These are phyloP conservation scores for Lodderomyces orthopsilosis DNA, from an alignment of 1,139 yeast species.

Conservation along the genomic window DNA sequence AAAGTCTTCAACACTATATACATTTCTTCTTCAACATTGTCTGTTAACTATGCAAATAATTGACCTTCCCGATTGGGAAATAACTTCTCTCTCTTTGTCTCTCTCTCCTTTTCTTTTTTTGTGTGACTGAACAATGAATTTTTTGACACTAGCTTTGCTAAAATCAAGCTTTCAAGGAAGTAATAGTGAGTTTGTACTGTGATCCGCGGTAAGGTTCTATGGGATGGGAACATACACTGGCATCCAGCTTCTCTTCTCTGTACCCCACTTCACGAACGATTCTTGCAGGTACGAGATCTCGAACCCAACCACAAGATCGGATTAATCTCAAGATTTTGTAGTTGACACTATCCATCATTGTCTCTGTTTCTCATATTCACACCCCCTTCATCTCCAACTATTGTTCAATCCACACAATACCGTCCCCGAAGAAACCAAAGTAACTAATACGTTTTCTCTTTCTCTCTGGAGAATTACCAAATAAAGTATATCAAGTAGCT, in stretches of 20 bases:
- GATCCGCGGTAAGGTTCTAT: not conserved
- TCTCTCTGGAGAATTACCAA: not conserved
- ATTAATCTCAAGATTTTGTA: too few species aligned
- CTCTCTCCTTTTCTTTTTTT: not conserved
- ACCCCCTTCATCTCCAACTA: not conserved
- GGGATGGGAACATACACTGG: too few species aligned
- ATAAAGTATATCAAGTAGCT: not conserved
- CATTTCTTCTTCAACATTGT: not conserved
- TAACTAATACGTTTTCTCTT: not conserved
- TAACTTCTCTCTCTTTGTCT: not conserved
- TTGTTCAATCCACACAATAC: too few species aligned
- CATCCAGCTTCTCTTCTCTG: not conserved
- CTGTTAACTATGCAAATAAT: not conserved
- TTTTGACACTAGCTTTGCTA: not conserved
- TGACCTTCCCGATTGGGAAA: conserved; percentile 1
- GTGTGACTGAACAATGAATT: not conserved
- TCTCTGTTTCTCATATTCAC: too few species aligned
- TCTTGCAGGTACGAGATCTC: not conserved
- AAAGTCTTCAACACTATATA: not conserved
- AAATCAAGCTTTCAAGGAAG: not conserved
- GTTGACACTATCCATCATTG: too few species aligned
- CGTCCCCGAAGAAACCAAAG: too few species aligned
- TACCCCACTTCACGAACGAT: too few species aligned
- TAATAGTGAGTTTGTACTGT: not conserved
- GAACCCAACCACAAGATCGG: not conserved